Percentiles rank a stretch among this genome's conserved stretches.
Conservation (phyloP, 2,329 filamentous ascomycete genomes). For the Aspergillus ochraceoroseus region DNA sequence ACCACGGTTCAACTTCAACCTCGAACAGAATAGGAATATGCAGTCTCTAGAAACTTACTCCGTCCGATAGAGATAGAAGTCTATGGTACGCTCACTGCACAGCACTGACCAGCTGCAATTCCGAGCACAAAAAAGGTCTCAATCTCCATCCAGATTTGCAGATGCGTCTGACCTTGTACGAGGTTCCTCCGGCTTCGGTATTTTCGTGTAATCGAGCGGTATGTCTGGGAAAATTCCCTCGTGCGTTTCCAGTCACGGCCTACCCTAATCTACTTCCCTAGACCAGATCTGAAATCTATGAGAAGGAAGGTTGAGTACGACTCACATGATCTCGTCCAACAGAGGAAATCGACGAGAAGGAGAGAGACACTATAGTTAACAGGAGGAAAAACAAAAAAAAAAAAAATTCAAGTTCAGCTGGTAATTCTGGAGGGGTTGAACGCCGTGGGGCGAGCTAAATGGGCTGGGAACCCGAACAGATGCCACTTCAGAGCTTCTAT, state of each 20-base stretch:
- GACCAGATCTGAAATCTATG: slow-evolving; percentile 2
- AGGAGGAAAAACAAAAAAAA: slow-evolving; percentile 1
- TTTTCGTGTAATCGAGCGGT: slow-evolving; percentile 1
- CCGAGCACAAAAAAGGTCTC: not conserved
- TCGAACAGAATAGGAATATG: slow-evolving; percentile 8
- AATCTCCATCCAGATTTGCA: slow-evolving; percentile 8
- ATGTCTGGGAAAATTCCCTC: slow-evolving; percentile 2
- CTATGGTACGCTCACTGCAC: not conserved
- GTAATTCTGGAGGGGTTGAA: slow-evolving; percentile 22
- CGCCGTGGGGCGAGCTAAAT: slow-evolving; percentile 29
- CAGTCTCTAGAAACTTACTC: not conserved
- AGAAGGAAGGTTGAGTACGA: too few relatives aligned
- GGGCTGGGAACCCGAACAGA: slow-evolving; percentile 21
- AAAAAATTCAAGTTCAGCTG: slow-evolving; percentile 27
- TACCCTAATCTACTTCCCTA: not conserved
- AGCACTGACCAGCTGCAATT: slow-evolving; percentile 7
- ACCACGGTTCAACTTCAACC: slow-evolving; percentile 7
- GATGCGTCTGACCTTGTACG: slow-evolving; percentile 12
- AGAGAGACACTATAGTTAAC: slow-evolving; percentile 1
- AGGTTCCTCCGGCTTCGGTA: slow-evolving; percentile 6
- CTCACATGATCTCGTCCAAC: slow-evolving; percentile 5
- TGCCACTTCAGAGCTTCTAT: slow-evolving; percentile 29
- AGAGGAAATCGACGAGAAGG: not conserved
- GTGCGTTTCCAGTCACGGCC: slow-evolving; percentile 1
- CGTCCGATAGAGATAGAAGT: not conserved